Base-by-base conservation (phyloP, 2,329 filamentous ascomycete species). In the Coniella vitis region DNA sequence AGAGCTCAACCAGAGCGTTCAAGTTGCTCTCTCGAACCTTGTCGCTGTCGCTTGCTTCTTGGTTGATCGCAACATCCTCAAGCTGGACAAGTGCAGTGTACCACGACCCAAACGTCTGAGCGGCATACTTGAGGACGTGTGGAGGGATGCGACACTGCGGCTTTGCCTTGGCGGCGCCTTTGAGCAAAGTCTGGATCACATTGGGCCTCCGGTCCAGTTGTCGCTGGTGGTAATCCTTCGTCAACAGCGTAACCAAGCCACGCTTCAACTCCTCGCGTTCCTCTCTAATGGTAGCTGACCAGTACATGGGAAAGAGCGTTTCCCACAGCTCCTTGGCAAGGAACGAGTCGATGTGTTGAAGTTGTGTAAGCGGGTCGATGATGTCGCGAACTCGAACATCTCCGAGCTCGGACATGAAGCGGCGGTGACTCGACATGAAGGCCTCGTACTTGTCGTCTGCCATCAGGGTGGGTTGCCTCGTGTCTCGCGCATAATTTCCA, bases 161-260 rank as follows among this genome's bases (percentile, higher is more conserved):
- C 69, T 79, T 87, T 2, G 90, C 84, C 60, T 85, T 86, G 13
- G 90, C 87, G 32, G 88, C 86, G 36, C 89, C 93, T 59, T 95
- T 87, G 5, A 98, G 76, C 50, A 99, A 75, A 7, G 90, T 93
- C 60, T 96, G 88, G 3, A 98, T 84, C 31, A 96, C 94, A 60
- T 98, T 98, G 3, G 93, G 94, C 40, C 94, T 81, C 69, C 89
- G 90, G 65, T 97, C 93, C 48, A 97, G 84, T 63, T 98, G 93
- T 45, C 91, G 82, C 54, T 87, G 87, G 64, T 98, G 93, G 65
- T 91, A 97, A 60, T 98, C 94, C 62, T 95, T 95, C 2, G 91
- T 95, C 9, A 98, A 74, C 10, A 98, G 74, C 3, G 83, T 78
- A n/a, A 96, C 87, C 66, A 98, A 81, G 13, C 89, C 90, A 58